Percentiles rank a stretch among this genome's conserved stretches.
These are phyloP conservation scores for Diddensiella caesifluorescens DNA, from an alignment of 805 yeast genomes.

Conservation along the genomic window DNA sequence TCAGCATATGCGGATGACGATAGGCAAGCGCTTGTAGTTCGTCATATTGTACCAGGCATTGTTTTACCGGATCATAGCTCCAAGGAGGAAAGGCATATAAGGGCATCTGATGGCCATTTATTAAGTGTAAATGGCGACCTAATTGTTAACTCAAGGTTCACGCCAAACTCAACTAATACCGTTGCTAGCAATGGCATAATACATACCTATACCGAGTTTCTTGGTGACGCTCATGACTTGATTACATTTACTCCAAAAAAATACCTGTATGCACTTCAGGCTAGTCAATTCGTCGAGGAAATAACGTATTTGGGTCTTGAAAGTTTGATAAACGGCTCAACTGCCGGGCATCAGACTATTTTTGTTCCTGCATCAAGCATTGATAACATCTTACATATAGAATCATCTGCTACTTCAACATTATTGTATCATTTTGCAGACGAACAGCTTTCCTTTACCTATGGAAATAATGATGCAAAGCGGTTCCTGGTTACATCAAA, in stretches of 20 bases:
- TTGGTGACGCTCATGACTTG: conserved; percentile 20
- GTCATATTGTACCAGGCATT: conserved; percentile 43
- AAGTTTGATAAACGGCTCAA: conserved; percentile 49
- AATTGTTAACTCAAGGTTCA: conserved; percentile 32
- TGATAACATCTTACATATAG: conserved; percentile 13
- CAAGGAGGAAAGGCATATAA: conserved; percentile 29
- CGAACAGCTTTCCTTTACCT: conserved; percentile 36
- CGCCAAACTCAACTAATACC: conserved; percentile 38
- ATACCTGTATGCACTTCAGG: conserved; percentile 53
- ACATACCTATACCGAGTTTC: conserved; percentile 41
- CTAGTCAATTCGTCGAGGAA: conserved; percentile 64
- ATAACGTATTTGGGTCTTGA: conserved; percentile 54
- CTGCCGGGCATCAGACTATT: conserved; percentile 50
- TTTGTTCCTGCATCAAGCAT: conserved; percentile 41
- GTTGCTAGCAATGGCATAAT: conserved; percentile 45
- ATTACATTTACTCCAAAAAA: conserved; percentile 49
- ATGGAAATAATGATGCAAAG: conserved; percentile 1
- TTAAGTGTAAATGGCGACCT: conserved; percentile 34
- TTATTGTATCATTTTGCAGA: conserved; percentile 62
- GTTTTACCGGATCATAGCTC: conserved; percentile 12
- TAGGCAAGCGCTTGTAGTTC: conserved; percentile 32
- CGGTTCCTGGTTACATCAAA: conserved; percentile 19
- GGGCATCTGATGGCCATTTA: conserved; percentile 22
- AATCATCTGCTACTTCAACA: conserved; percentile 28
- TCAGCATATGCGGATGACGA: conserved; percentile 16